A percentile compares a stretch with the other conserved stretches of the same genome.
Evolutionary conservation across 1,139 yeast species (phyloP).

Genomic region (Blastobotrys capitulatus): DNA sequence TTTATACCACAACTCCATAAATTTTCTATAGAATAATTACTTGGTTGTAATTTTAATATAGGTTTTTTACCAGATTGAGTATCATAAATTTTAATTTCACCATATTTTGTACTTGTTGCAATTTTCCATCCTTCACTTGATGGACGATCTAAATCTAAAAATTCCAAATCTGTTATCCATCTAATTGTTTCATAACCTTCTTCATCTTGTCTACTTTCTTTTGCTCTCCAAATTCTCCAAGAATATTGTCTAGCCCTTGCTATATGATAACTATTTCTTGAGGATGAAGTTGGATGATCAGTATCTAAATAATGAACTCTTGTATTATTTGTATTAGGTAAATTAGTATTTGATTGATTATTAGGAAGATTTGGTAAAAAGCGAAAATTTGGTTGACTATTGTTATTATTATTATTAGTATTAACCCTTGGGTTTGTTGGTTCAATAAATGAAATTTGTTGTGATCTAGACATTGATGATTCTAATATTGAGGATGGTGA

Average conservation of each 20-base stretch:
- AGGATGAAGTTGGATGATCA: background rate
- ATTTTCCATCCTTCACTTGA: slow-evolving; percentile 27
- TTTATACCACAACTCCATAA: slow-evolving; percentile 21
- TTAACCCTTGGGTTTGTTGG: no score
- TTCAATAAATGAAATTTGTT: no score
- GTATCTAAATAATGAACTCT: background rate
- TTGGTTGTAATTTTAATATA: slow-evolving; percentile 25
- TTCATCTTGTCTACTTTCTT: slow-evolving; percentile 13
- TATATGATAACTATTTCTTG: background rate
- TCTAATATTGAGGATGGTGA: no score
- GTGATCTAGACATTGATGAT: no score
- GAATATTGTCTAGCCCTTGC: background rate
- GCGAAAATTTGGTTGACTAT: background rate
- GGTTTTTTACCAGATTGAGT: slow-evolving; percentile 29
- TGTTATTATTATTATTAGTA: background rate
- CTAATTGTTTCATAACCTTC: slow-evolving; percentile 16
- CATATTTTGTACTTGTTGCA: slow-evolving; percentile 30
- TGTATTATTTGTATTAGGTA: no score
- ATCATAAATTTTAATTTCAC: slow-evolving; percentile 32
- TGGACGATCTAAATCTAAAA: slow-evolving; percentile 27
- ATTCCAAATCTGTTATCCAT: slow-evolving; percentile 33
- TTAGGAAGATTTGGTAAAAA: no score
- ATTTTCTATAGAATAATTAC: slow-evolving; percentile 28
- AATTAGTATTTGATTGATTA: no score
- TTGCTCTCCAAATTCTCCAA: slow-evolving; percentile 28